Percentiles rank a stretch among this genome's conserved stretches.
Conservation (phyloP, 345 rosid species). For the Punica granatum region DNA sequence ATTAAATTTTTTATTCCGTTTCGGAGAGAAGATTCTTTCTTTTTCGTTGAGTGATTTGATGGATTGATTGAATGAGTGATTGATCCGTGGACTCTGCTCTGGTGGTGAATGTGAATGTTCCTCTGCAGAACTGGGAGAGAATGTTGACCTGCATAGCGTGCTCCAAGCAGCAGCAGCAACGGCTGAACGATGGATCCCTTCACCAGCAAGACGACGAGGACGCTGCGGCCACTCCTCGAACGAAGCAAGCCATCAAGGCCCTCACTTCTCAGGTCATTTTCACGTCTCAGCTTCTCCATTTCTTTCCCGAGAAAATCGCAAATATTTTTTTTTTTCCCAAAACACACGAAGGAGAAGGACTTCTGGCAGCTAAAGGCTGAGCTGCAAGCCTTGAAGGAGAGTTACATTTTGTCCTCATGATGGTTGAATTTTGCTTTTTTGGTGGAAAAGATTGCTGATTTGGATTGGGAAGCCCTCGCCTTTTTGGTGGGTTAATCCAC, state of each 20-base stretch:
- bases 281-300: too few relatives aligned
- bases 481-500: not conserved
- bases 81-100: not conserved
- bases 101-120: not conserved
- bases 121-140: slow-evolving; percentile 9
- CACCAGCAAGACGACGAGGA: slow-evolving; percentile 39
- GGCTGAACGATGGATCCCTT: slow-evolving; percentile 49
- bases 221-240: slow-evolving; percentile 55
- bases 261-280: slow-evolving; percentile 70
- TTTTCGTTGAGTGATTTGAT: too few relatives aligned
- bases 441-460: not conserved
- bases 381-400: not conserved
- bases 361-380: not conserved
- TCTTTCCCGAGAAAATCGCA: slow-evolving; percentile 3
- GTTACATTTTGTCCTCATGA: not conserved
- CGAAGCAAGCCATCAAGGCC: slow-evolving; percentile 64
- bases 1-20: not conserved
- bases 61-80: slow-evolving; percentile 3
- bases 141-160: slow-evolving; percentile 94
- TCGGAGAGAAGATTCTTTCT: not conserved
- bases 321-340: not conserved
- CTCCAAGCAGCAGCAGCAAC: slow-evolving; percentile 46
- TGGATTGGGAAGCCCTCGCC: not conserved
- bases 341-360: not conserved
- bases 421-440: not conserved